These are phyloP conservation scores for Solanum tacnaense DNA, from an alignment of 257 asterid genomes.

Conservation along the genomic window DNA sequence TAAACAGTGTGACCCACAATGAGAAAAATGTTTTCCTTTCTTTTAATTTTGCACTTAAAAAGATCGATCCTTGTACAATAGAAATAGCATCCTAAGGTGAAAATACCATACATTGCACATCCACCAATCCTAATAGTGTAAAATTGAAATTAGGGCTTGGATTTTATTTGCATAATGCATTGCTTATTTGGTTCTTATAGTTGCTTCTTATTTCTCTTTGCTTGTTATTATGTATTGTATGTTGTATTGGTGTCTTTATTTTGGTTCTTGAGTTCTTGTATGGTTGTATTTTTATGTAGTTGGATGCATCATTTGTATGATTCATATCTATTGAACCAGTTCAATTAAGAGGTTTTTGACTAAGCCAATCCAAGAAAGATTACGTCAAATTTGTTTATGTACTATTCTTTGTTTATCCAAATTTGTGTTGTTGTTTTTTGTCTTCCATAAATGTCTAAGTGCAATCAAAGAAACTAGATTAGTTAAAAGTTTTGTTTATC, in stretches of 20 bases:
- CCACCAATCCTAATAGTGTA: background rate
- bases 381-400: too few relatives aligned
- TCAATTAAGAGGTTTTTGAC: background rate
- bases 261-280: background rate
- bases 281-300: background rate
- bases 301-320: background rate
- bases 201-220: background rate
- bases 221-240: background rate
- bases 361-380: background rate
- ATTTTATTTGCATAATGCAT: too few relatives aligned
- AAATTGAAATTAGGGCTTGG: background rate
- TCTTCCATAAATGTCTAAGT: background rate
- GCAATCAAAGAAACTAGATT: background rate
- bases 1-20: too few relatives aligned
- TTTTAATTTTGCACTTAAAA: too few relatives aligned
- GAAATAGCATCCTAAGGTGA: too few relatives aligned
- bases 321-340: too few relatives aligned
- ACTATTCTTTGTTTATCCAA: too few relatives aligned
- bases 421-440: background rate
- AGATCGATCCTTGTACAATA: too few relatives aligned
- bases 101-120: background rate
- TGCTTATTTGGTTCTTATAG: too few relatives aligned
- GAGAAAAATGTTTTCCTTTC: too few relatives aligned
- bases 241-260: too few relatives aligned
- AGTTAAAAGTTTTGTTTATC: background rate